Evolutionary conservation across 2,329 filamentous ascomycete species (phyloP).

Genomic region (Phaeosphaeriaceae sp.): DNA sequence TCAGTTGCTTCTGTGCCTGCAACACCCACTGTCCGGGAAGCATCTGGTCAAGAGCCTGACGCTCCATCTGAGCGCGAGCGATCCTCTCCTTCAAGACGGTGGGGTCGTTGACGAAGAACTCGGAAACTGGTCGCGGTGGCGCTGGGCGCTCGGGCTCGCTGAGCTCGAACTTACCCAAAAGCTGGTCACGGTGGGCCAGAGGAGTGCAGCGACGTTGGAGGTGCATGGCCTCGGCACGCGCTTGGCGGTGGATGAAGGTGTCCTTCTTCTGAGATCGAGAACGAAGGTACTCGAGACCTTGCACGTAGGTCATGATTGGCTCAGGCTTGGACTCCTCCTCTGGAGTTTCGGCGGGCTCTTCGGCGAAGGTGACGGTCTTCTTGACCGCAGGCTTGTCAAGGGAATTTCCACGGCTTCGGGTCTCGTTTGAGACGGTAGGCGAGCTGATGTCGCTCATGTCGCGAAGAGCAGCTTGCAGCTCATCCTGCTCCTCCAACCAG

Average conservation of each 20-base stretch:
- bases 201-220: slow-evolving; percentile 78
- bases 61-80: slow-evolving; percentile 71
- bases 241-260: slow-evolving; percentile 82
- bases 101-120: slow-evolving; percentile 57
- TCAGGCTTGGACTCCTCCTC: slow-evolving; percentile 37
- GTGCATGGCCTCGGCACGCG: slow-evolving; percentile 88
- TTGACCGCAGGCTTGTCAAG: slow-evolving; percentile 58
- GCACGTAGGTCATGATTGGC: slow-evolving; percentile 81
- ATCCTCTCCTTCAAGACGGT: slow-evolving; percentile 68
- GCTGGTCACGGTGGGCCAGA: slow-evolving; percentile 76
- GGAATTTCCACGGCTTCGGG: slow-evolving; percentile 44
- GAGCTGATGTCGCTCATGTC: slow-evolving; percentile 57
- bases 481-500: slow-evolving; percentile 84
- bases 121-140: slow-evolving; percentile 54
- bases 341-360: slow-evolving; percentile 33
- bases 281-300: slow-evolving; percentile 79
- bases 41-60: slow-evolving; percentile 77
- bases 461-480: slow-evolving; percentile 73
- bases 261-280: slow-evolving; percentile 72
- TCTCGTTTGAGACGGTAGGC: slow-evolving; percentile 48
- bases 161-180: slow-evolving; percentile 85
- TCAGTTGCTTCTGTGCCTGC: slow-evolving; percentile 66
- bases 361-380: slow-evolving; percentile 79
- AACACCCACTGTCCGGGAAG: slow-evolving; percentile 67
- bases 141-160: slow-evolving; percentile 56